Conservation (phyloP, 345 rosid genomes). For the Lepidium aucheri region DNA sequence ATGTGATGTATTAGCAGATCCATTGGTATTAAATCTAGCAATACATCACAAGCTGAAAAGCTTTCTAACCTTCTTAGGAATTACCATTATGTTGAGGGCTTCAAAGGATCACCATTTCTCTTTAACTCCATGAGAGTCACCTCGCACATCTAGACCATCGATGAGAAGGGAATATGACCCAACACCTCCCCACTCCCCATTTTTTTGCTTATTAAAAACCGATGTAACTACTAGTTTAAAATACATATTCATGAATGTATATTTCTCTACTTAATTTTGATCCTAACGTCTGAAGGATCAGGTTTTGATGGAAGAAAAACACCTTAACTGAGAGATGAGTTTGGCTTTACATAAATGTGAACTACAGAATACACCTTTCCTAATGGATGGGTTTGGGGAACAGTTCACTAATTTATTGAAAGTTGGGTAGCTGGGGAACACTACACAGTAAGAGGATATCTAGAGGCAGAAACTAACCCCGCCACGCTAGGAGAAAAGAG, state of each 20-base stretch:
- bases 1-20: background rate
- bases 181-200: background rate
- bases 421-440: slow-evolving; percentile 40
- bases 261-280: background rate
- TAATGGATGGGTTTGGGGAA: background rate
- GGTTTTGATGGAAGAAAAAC: slow-evolving; percentile 54
- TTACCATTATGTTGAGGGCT: background rate
- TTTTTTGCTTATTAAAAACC: background rate
- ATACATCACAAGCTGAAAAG: background rate
- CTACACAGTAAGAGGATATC: slow-evolving; percentile 50
- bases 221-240: background rate
- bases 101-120: slow-evolving; percentile 1
- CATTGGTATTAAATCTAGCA: background rate
- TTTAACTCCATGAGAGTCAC: slow-evolving; percentile 18
- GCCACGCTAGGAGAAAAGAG: slow-evolving; percentile 38
- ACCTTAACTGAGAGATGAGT: slow-evolving; percentile 45
- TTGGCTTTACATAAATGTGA: too few relatives aligned
- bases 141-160: slow-evolving; percentile 28
- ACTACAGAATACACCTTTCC: too few relatives aligned
- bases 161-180: slow-evolving; percentile 27
- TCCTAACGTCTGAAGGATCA: slow-evolving; percentile 42
- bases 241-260: background rate
- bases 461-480: slow-evolving; percentile 67
- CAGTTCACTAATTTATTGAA: slow-evolving; percentile 11
- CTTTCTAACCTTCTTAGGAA: background rate